Evolutionary conservation across 2,329 filamentous ascomycete species (phyloP).

Genomic region (Alternaria atra): DNA sequence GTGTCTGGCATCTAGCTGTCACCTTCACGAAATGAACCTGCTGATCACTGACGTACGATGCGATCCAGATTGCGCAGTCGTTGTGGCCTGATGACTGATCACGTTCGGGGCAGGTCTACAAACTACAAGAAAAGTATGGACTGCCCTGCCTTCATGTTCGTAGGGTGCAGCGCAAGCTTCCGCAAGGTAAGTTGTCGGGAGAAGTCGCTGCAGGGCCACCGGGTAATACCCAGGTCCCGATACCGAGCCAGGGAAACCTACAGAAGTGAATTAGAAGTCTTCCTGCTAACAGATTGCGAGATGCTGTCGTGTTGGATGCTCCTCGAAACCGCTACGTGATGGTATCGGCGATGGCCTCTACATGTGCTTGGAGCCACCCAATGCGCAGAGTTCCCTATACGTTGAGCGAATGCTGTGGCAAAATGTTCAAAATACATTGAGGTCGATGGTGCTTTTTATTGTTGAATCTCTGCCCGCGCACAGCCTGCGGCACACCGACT

Average conservation of each 20-base stretch:
- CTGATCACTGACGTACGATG: constrained; percentile 15
- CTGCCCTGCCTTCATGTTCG: neutral
- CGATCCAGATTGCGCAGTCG: constrained; percentile 4
- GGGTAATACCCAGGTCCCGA: constrained; percentile 7
- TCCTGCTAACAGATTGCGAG: neutral
- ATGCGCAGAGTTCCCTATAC: neutral
- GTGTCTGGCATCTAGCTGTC: constrained; percentile 1
- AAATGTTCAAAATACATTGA: neutral
- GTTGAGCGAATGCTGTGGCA: neutral
- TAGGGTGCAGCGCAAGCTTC: neutral
- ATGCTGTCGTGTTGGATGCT: neutral
- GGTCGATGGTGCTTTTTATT: neutral
- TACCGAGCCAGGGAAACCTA: neutral
- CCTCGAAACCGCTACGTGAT: neutral
- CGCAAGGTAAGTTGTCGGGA: neutral
- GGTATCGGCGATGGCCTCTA: neutral
- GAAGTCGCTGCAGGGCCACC: constrained; percentile 10
- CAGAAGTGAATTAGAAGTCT: neutral
- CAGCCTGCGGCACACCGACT: constrained; percentile 8
- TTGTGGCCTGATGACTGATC: neutral
- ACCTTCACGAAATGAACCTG: constrained; percentile 1
- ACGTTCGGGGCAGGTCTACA: neutral
- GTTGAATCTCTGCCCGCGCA: constrained; percentile 1
- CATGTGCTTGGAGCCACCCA: neutral
- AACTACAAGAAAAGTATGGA: neutral